Conservation (phyloP, 129 eudicot species). For the Helichrysum umbraculigerum region DNA sequence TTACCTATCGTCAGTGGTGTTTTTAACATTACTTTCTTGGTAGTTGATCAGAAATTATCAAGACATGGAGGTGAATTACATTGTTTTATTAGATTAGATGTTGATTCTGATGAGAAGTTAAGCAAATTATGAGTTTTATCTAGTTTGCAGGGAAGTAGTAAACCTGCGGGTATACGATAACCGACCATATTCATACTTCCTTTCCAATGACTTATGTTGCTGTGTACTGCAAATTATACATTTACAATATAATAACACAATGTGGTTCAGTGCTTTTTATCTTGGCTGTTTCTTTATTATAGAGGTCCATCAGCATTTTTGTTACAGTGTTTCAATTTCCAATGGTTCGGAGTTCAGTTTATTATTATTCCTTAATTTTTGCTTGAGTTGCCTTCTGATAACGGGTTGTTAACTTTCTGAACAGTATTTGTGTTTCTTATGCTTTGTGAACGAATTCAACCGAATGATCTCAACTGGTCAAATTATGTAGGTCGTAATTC, state of each 20-base stretch:
- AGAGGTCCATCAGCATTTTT: neutral
- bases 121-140: neutral
- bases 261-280: neutral
- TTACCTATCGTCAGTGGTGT: neutral
- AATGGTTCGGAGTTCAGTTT: neutral
- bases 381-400: neutral
- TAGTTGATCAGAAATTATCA: slow-evolving; percentile 3
- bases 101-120: neutral
- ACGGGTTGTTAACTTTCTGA: neutral
- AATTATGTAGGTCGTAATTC: neutral
- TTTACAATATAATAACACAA: neutral
- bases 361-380: neutral
- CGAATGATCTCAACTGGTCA: neutral
- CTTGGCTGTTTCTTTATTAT: neutral
- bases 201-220: neutral
- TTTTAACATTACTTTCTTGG: slow-evolving; percentile 7
- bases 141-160: neutral
- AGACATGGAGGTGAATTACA: slow-evolving; percentile 15
- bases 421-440: neutral
- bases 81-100: neutral
- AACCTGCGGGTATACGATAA: too few species aligned
- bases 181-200: too few species aligned
- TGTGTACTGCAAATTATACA: neutral
- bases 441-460: neutral
- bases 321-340: neutral